Evolutionary conservation across 805 yeast genomes (phyloP), one percentile per base, ranked within the genome.

Genomic region (Schizosaccharomyces japonicus): DNA sequence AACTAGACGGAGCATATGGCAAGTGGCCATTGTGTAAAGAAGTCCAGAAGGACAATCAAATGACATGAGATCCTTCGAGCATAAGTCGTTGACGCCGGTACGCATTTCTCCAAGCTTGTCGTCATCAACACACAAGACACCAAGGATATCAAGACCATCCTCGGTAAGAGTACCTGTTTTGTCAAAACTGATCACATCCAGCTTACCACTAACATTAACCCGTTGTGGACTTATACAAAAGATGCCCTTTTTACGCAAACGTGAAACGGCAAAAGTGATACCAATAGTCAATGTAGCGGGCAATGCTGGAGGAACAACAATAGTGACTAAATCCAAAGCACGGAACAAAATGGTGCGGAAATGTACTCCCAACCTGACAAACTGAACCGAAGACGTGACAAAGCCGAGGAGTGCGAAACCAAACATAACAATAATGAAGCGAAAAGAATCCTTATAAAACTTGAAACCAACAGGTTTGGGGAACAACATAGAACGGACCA

Each of bases 221-320:
- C 94, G 71, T 1, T 90, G 81, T 2, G 99, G 98, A 1, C 95
- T 75, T 49, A 87, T 87, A 60, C 98, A 90, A 55, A 77, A 90
- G 1, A 92, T 76, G 36, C 71, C 66, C 50, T 72, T 71, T 50
- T 69, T 63, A 52, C 82, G 75, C 52, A 90, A 66, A 51, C 96
- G 68, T 28, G 75, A 67, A 25, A 90, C 63, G 0, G 98, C 94
- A 65, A 90, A 85, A 53, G 87, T 82, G 0, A 95, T 85, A 17
- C 98, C 99, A 50, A 90, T 87, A 0, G 98, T 84, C 51, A 90
- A 65, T 0, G 99, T 90, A 0, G 98, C 98, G 0, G 99, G 99
- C 42, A 90, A 68, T 0, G 98, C 98, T 1, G 99, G 99, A 1
- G 99, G 99, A 1, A 90, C 95, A 5, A 90, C 98, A 59, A 90